A percentile compares a stretch with the other conserved stretches of the same genome.
Evolutionary conservation across 192 early-diverging fungal genomes (phyloP).

Genomic region (Coemansia sp.): DNA sequence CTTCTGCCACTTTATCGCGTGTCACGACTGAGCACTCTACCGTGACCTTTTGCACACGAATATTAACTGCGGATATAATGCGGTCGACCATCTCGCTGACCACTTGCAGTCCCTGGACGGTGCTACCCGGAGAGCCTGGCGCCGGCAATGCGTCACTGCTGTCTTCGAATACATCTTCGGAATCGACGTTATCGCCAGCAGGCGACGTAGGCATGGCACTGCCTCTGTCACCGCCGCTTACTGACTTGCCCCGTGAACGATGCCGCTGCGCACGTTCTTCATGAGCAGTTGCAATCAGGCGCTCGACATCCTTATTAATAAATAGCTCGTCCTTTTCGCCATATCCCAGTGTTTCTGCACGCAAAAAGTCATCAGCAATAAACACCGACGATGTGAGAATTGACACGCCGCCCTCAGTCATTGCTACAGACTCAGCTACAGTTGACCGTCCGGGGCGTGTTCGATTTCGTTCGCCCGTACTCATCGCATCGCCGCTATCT

Average conservation of each 20-base stretch:
- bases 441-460: constrained; percentile 12
- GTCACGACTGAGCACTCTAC: constrained; percentile 34
- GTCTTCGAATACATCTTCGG: constrained; percentile 30
- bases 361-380: constrained; percentile 87
- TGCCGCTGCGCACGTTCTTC: constrained; percentile 46
- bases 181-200: not conserved
- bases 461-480: constrained; percentile 16
- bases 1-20: constrained; percentile 20
- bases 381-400: constrained; percentile 78
- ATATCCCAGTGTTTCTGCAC: constrained; percentile 60
- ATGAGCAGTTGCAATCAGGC: constrained; percentile 46
- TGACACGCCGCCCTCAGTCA: constrained; percentile 62
- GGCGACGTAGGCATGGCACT: not conserved
- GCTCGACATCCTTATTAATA: constrained; percentile 55
- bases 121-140: constrained; percentile 39
- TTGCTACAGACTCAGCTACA: constrained; percentile 43
- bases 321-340: constrained; percentile 63
- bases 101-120: constrained; percentile 69
- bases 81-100: constrained; percentile 81
- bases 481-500: constrained; percentile 11
- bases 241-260: constrained; percentile 28
- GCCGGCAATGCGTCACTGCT: constrained; percentile 29
- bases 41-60: constrained; percentile 57
- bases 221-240: not conserved
- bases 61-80: constrained; percentile 77